phyloP scores from a whole-genome alignment of 306 rosid genomes.

The Prunus kanzakura region DNA sequence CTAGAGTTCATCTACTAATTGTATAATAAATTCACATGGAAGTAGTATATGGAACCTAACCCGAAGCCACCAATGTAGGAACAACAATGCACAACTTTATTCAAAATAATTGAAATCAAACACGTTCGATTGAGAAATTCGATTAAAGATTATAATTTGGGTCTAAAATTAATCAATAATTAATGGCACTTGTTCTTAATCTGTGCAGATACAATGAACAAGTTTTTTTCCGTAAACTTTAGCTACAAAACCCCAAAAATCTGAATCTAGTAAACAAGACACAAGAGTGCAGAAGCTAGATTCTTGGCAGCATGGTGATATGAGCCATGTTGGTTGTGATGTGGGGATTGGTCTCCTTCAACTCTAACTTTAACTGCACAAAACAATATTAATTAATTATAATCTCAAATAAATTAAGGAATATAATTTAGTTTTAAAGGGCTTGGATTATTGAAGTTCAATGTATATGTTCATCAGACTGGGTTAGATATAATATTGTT shows the following conservation, averaged over 20 bases:
- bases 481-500: slow-evolving; percentile 4
- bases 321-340: slow-evolving; percentile 13
- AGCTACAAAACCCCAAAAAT: slow-evolving; percentile 19
- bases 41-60: no score
- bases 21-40: no score
- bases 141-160: no score
- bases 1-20: no score
- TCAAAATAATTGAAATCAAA: no score
- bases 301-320: slow-evolving; percentile 24
- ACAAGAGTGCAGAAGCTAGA: slow-evolving; percentile 16
- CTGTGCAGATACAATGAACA: slow-evolving; percentile 37
- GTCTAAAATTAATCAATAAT: no score
- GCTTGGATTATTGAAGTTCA: slow-evolving; percentile 27
- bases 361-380: slow-evolving; percentile 16
- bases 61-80: no score
- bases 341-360: slow-evolving; percentile 29
- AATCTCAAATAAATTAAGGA: background rate
- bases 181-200: background rate
- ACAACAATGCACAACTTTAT: no score
- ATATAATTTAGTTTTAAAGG: background rate
- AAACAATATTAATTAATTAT: background rate
- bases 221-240: background rate
- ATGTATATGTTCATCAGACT: slow-evolving; percentile 31
- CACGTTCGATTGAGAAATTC: no score
- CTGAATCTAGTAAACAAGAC: slow-evolving; percentile 25